Evolutionary conservation across 2,329 filamentous ascomycete genomes (phyloP).

Genomic region (Cercospora citrullina): DNA sequence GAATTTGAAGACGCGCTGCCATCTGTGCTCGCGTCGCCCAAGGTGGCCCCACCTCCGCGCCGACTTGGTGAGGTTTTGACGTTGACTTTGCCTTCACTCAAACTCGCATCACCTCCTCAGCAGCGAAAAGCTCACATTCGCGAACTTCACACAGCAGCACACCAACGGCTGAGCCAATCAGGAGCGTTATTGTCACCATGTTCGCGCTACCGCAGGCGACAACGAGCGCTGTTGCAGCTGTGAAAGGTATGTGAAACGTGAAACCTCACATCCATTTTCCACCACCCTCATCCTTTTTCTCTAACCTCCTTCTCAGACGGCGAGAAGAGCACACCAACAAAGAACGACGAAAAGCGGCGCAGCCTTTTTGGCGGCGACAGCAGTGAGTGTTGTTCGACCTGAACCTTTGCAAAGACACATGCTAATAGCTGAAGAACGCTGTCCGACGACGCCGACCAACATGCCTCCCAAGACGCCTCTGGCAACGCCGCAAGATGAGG

Average conservation of each 20-base stretch:
- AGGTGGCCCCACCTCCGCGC: background rate
- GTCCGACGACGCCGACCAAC: background rate
- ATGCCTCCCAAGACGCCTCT: slow-evolving; percentile 4
- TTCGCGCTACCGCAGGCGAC: slow-evolving; percentile 21
- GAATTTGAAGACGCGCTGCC: background rate
- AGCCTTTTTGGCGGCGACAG: slow-evolving; percentile 7
- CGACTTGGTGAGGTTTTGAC: background rate
- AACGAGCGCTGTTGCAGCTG: slow-evolving; percentile 7
- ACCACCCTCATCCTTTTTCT: background rate
- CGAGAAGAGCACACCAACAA: slow-evolving; percentile 1
- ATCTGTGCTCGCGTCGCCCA: background rate
- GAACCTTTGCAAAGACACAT: background rate
- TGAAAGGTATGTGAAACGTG: slow-evolving; percentile 1
- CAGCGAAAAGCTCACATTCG: background rate
- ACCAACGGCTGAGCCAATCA: background rate
- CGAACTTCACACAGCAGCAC: background rate
- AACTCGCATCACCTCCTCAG: background rate
- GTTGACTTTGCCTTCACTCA: background rate
- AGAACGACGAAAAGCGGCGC: background rate
- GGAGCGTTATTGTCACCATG: slow-evolving; percentile 8
- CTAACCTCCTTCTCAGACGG: background rate
- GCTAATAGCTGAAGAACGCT: background rate
- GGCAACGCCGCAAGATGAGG: background rate
- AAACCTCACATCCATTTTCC: slow-evolving; percentile 11
- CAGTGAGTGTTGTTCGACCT: background rate